phyloP scores from a whole-genome alignment of 2,329 filamentous ascomycete genomes.

The Aspergillus ustus region DNA sequence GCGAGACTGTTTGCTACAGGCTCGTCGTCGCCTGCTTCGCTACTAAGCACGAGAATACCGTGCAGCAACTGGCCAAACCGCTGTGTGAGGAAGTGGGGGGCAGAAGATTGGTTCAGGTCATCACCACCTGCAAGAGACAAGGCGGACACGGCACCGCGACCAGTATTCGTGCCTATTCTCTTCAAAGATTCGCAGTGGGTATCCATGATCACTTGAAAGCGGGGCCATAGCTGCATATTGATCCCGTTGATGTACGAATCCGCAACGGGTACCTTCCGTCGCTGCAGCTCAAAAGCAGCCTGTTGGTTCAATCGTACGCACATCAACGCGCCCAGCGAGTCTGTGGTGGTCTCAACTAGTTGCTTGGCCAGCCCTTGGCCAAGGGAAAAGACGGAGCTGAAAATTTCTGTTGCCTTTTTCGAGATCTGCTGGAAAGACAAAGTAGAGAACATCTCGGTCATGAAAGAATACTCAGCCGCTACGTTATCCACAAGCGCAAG shows the following conservation, averaged over 20 bases:
- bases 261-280: constrained; percentile 83
- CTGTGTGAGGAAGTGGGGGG: constrained; percentile 90
- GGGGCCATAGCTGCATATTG: constrained; percentile 95
- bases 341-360: constrained; percentile 76
- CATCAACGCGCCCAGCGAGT: constrained; percentile 85
- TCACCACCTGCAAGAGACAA: constrained; percentile 57
- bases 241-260: constrained; percentile 94
- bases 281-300: constrained; percentile 90
- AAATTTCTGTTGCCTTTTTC: constrained; percentile 83
- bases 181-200: constrained; percentile 87
- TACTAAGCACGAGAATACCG: constrained; percentile 79
- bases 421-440: constrained; percentile 77
- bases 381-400: constrained; percentile 85
- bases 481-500: constrained; percentile 92
- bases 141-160: constrained; percentile 57
- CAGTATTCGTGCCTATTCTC: constrained; percentile 54
- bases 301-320: constrained; percentile 93
- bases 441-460: constrained; percentile 86
- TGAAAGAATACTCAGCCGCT: constrained; percentile 91
- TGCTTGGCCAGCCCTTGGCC: constrained; percentile 77
- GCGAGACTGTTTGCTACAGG: constrained; percentile 81
- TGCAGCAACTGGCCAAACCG: constrained; percentile 93
- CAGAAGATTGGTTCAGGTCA: constrained; percentile 53
- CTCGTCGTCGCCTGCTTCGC: constrained; percentile 93
- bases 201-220: constrained; percentile 93